Percentiles rank a stretch among this genome's conserved stretches.
Evolutionary conservation across 345 rosid species (phyloP).

Genomic region (Orychophragmus violaceus): DNA sequence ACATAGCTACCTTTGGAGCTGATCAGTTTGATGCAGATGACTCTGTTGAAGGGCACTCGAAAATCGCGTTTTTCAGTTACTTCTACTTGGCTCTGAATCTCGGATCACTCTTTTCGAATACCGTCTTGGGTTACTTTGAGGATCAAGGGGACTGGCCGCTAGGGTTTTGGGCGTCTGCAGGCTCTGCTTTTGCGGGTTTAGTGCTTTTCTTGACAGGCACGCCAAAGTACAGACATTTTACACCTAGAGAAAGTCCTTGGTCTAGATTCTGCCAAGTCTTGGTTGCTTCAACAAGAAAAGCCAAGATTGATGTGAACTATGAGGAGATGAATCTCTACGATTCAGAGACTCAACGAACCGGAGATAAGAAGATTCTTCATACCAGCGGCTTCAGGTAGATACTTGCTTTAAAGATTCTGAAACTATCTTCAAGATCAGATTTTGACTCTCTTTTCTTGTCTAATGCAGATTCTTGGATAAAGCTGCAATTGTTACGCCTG

Average conservation of each 20-base stretch:
- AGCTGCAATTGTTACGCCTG: slow-evolving; percentile 66
- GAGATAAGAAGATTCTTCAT: slow-evolving; percentile 65
- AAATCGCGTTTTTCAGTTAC: slow-evolving; percentile 86
- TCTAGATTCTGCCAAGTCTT: slow-evolving; percentile 73
- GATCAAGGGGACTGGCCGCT: slow-evolving; percentile 77
- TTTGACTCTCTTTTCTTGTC: not conserved
- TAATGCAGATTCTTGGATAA: slow-evolving; percentile 67
- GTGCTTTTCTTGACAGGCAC: slow-evolving; percentile 68
- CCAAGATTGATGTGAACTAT: slow-evolving; percentile 36
- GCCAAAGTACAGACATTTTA: slow-evolving; percentile 68
- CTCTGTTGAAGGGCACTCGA: slow-evolving; percentile 70
- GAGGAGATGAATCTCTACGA: slow-evolving; percentile 45
- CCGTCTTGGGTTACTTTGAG: slow-evolving; percentile 79
- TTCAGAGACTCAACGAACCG: slow-evolving; percentile 25
- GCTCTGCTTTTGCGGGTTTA: slow-evolving; percentile 65
- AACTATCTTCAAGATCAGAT: not conserved
- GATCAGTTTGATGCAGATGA: slow-evolving; percentile 95
- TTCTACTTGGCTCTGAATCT: slow-evolving; percentile 87
- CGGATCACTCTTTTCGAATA: slow-evolving; percentile 90
- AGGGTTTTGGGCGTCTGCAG: slow-evolving; percentile 86
- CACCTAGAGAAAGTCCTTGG: slow-evolving; percentile 76
- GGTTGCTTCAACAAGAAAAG: slow-evolving; percentile 64
- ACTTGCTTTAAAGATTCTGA: not conserved
- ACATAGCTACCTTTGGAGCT: slow-evolving; percentile 90
- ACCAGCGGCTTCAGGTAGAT: slow-evolving; percentile 78